Base-by-base conservation (phyloP, 495 filamentous ascomycete species). In the Tuber magnatum region DNA sequence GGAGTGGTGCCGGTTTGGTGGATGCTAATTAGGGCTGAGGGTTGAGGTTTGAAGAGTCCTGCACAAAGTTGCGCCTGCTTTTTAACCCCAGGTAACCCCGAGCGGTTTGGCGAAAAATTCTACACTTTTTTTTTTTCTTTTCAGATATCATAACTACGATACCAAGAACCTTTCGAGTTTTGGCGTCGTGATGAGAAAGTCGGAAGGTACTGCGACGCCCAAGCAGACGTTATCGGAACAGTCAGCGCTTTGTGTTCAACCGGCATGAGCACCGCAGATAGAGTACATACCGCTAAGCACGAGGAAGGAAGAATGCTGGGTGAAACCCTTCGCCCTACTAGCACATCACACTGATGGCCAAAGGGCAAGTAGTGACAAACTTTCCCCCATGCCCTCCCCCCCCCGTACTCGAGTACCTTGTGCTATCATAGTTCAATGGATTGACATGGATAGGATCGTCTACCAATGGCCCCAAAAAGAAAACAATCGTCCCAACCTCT, bases 21-120 rank as follows among this genome's bases (percentile, higher is more conserved):
- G 72, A 77, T 43, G 61, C 24, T 22, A n/a, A n/a, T n/a, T n/a
- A 61, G 24, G 14, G 20, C 40, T 75, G 43, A 32, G 42, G 69
- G 70, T 69, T 72, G 38, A 75, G 38, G 74, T 72, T 69, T 61
- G 69, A 61, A 71, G 76, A 16, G 56, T 38, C 75, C n/a, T 61
- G 38, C 32, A 40, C 7, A 40, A 40, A 7, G 39, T 40, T 40
- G 39, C 39, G 42, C 72, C 41, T 46, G 41, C 35, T 68, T 68
- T 68, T 69, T 71, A 42, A 71, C 44, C 68, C 32, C 51, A 35
- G 72, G 61, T 69, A 61, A 28, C n/a, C 56, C 73, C 1, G 43
- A 43, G 28, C 18, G 56, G 56, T 14, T 65, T 14, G 56, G 3
- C 32, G 28, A 65, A 65, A 65, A 35, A 32, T 35, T 65, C 56